These are phyloP conservation scores for Saccharomycodes ludwigii DNA, from an alignment of 805 yeast genomes.

Conservation along the genomic window DNA sequence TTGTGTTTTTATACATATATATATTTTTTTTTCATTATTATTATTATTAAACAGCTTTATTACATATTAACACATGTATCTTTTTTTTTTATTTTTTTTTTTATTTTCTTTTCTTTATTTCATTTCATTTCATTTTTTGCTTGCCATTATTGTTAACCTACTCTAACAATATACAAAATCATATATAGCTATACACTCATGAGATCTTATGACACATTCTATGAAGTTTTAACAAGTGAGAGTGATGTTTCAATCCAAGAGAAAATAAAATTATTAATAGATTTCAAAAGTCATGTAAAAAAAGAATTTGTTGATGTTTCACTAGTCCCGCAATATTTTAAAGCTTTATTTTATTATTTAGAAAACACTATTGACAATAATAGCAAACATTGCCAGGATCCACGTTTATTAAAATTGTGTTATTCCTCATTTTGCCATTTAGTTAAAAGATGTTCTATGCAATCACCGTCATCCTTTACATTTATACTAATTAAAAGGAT, in stretches of 20 bases:
- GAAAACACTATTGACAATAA: slow-evolving; percentile 1
- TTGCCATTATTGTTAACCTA: too few relatives aligned
- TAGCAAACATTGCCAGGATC: slow-evolving; percentile 1
- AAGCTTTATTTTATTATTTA: slow-evolving; percentile 12
- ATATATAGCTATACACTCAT: too few relatives aligned
- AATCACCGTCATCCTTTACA: slow-evolving; percentile 14
- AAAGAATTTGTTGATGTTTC: slow-evolving; percentile 19
- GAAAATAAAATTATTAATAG: slow-evolving; percentile 12
- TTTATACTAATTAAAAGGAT: slow-evolving; percentile 1
- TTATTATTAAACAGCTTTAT: too few relatives aligned
- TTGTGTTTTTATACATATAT: background rate
- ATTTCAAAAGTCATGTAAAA: slow-evolving; percentile 25
- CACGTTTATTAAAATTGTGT: slow-evolving; percentile 12
- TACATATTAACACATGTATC: too few relatives aligned
- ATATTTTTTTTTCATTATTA: too few relatives aligned
- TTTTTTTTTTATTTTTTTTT: too few relatives aligned
- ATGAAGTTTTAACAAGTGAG: background rate
- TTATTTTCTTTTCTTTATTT: too few relatives aligned
- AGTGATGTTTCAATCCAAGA: slow-evolving; percentile 4
- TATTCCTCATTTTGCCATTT: slow-evolving; percentile 34
- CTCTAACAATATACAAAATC: too few relatives aligned
- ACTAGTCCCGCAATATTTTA: slow-evolving; percentile 15
- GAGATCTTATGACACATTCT: too few relatives aligned
- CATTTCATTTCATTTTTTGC: too few relatives aligned
- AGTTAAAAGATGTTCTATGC: slow-evolving; percentile 31